Conservation (phyloP, 495 filamentous ascomycete genomes). For the Neurospora sp. region DNA sequence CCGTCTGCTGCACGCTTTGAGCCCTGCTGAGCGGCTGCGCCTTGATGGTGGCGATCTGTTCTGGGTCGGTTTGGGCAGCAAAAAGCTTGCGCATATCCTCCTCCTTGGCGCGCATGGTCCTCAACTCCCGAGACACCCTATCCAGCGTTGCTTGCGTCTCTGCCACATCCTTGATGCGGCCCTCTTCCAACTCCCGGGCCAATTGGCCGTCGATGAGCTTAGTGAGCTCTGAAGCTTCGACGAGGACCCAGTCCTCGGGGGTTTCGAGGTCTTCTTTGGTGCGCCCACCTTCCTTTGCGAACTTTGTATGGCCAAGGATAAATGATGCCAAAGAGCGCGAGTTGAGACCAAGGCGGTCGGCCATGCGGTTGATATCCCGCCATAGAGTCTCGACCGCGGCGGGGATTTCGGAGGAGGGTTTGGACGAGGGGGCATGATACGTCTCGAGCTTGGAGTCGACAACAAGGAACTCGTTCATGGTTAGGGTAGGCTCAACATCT, state of each 20-base stretch:
- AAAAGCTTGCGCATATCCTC: slow-evolving; percentile 66
- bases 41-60: slow-evolving; percentile 46
- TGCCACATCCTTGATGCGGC: slow-evolving; percentile 52
- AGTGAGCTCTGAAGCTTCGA: slow-evolving; percentile 57
- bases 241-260: slow-evolving; percentile 56
- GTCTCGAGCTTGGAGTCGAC: slow-evolving; percentile 18
- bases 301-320: slow-evolving; percentile 49
- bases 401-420: slow-evolving; percentile 46
- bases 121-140: slow-evolving; percentile 52
- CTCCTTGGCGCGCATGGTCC: slow-evolving; percentile 57
- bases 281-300: slow-evolving; percentile 40
- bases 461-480: slow-evolving; percentile 47
- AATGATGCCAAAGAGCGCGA: slow-evolving; percentile 65
- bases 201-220: slow-evolving; percentile 47
- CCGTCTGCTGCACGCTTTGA: slow-evolving; percentile 69
- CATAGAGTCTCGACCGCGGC: slow-evolving; percentile 62
- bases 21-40: slow-evolving; percentile 71
- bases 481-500: slow-evolving; percentile 38
- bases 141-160: slow-evolving; percentile 52
- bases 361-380: slow-evolving; percentile 91
- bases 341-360: slow-evolving; percentile 85
- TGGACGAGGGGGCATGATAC: background rate
- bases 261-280: slow-evolving; percentile 50
- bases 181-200: slow-evolving; percentile 47
- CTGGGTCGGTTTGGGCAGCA: slow-evolving; percentile 50